phyloP scores from a whole-genome alignment of 75 land plant species.

The Cryptomeria japonica region DNA sequence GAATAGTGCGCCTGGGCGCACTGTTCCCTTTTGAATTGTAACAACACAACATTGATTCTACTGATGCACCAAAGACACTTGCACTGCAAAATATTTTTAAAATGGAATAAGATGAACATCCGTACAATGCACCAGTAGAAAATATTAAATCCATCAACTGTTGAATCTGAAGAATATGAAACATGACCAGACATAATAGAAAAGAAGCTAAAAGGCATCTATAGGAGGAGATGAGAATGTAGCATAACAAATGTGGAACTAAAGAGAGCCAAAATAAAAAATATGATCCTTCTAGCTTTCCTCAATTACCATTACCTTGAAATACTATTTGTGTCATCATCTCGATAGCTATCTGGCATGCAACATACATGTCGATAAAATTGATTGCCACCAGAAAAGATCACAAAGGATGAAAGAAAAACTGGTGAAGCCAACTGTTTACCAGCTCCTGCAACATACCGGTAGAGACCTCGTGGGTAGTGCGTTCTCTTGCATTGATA shows the following conservation, averaged over 20 bases:
- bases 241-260: neutral
- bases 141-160: neutral
- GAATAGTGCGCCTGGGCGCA: conserved; percentile 93
- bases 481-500: no score
- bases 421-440: no score
- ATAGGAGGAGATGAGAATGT: neutral
- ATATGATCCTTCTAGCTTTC: neutral
- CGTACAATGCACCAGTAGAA: no score
- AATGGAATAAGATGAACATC: neutral
- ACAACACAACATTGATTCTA: conserved; percentile 97
- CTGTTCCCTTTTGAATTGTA: conserved; percentile 87
- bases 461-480: no score
- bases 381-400: no score
- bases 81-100: conserved; percentile 44
- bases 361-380: no score
- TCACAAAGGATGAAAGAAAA: no score
- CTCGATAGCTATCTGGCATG: no score
- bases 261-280: neutral
- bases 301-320: neutral
- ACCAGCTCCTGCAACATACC: no score
- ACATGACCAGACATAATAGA: neutral
- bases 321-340: no score
- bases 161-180: neutral
- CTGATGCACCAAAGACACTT: conserved; percentile 90
- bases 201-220: neutral